Percentiles rank a stretch among this genome's conserved stretches.
Conservation (phyloP, 345 rosid genomes). For the Linum trigynum region DNA sequence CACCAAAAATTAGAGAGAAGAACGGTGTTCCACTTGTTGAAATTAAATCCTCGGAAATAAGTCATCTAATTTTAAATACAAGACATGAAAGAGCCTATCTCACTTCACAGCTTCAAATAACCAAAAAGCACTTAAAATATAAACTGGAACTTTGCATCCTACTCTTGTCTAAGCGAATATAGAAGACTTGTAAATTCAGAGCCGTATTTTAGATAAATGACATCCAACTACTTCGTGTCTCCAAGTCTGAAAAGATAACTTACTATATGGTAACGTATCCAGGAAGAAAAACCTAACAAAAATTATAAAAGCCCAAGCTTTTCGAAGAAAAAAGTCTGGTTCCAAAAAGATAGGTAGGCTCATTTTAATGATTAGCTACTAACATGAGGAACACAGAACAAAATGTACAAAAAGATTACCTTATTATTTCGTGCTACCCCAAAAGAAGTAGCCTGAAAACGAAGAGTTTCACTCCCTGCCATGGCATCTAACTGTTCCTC, state of each 20-base stretch:
- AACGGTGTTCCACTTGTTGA: neutral
- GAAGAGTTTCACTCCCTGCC: conserved; percentile 99
- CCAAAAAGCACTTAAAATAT: too few species aligned
- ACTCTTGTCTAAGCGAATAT: too few species aligned
- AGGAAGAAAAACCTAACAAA: neutral
- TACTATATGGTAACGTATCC: neutral
- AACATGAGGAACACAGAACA: neutral
- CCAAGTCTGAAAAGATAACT: neutral
- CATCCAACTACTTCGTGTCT: too few species aligned
- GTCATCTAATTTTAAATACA: neutral
- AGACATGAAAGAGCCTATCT: neutral
- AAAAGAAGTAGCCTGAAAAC: conserved; percentile 90
- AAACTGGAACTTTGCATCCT: too few species aligned
- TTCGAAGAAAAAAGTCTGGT: neutral
- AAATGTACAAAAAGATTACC: conserved; percentile 31
- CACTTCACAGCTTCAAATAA: too few species aligned
- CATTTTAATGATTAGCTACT: neutral
- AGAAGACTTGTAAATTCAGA: too few species aligned
- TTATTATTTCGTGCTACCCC: conserved; percentile 86
- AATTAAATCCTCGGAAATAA: neutral
- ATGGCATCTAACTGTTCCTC: conserved; percentile 98
- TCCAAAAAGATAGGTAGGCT: neutral
- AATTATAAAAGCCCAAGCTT: neutral
- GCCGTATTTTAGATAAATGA: neutral
- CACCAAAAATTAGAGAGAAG: neutral